phyloP scores from a whole-genome alignment of 805 yeast genomes.

The Clavispora fructus region DNA sequence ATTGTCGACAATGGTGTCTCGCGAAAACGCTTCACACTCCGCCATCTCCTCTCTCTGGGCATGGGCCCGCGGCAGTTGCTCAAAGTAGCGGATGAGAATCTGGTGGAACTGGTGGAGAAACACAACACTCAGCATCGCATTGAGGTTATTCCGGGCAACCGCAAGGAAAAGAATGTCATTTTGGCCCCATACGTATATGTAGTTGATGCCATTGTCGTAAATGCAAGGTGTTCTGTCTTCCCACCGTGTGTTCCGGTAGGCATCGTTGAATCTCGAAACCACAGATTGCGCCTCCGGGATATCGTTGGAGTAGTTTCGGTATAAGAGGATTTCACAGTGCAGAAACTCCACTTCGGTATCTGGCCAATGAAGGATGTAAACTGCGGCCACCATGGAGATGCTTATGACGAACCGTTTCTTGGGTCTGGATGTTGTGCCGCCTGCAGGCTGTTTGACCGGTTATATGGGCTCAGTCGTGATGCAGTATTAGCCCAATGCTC shows the following conservation, averaged over 20 bases:
- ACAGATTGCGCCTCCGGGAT: conserved; percentile 21
- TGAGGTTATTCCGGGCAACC: conserved; percentile 42
- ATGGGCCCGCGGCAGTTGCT: not conserved
- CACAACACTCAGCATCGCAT: conserved; percentile 53
- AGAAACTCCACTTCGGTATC: conserved; percentile 18
- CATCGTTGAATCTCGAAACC: conserved; percentile 21
- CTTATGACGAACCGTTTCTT: not conserved
- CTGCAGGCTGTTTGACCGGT: not conserved
- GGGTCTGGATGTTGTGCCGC: not conserved
- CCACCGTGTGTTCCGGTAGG: conserved; percentile 13
- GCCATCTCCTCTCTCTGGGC: not conserved
- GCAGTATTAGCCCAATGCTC: not conserved
- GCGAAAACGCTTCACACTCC: conserved; percentile 1
- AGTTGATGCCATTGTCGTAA: conserved; percentile 45
- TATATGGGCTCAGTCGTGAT: not conserved
- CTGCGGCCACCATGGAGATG: conserved; percentile 29
- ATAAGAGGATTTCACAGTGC: conserved; percentile 28
- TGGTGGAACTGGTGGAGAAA: conserved; percentile 43
- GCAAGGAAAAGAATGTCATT: conserved; percentile 41
- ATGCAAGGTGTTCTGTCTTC: conserved; percentile 37
- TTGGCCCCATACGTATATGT: conserved; percentile 45
- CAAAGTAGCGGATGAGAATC: conserved; percentile 25
- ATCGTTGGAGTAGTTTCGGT: conserved; percentile 30
- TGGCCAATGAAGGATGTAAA: conserved; percentile 34
- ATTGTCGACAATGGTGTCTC: conserved; percentile 65